Percentiles rank a stretch among this genome's conserved stretches.
Evolutionary conservation across 108 stramenopile genomes (phyloP).

Genomic region (Pseudonitzschia multiseries): DNA sequence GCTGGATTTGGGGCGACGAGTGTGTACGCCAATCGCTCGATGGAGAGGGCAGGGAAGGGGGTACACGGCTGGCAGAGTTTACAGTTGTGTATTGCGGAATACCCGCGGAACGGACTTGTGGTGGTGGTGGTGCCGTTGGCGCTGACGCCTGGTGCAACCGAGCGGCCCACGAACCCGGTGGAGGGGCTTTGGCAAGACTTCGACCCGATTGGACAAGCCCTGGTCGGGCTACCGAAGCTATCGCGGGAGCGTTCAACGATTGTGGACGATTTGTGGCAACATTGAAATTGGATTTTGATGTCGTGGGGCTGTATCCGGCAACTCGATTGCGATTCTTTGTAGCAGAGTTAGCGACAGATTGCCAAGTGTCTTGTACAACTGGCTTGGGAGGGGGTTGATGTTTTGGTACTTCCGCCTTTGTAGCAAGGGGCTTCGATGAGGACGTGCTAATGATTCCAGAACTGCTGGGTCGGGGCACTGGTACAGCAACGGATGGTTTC

Average conservation of each 20-base stretch:
- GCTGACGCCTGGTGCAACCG: neutral
- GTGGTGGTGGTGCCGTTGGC: neutral
- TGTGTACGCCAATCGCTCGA: slow-evolving; percentile 48
- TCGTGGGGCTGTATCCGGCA: neutral
- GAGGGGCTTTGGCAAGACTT: neutral
- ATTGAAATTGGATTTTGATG: neutral
- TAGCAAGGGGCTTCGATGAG: neutral
- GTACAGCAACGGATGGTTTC: neutral
- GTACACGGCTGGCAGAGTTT: neutral
- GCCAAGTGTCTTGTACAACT: slow-evolving; percentile 20
- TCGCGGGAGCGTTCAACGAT: neutral
- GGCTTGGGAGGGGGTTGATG: slow-evolving; percentile 19
- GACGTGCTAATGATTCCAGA: neutral
- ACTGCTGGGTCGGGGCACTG: neutral
- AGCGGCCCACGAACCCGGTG: slow-evolving; percentile 36
- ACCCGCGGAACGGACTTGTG: neutral
- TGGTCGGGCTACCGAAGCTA: neutral
- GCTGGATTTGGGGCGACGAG: slow-evolving; percentile 24
- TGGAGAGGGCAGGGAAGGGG: slow-evolving; percentile 23
- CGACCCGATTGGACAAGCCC: neutral
- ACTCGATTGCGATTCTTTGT: slow-evolving; percentile 7
- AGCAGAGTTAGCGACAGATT: slow-evolving; percentile 16
- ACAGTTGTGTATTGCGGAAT: neutral
- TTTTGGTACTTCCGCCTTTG: neutral
- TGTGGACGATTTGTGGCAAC: neutral